Percentiles rank a stretch among this genome's conserved stretches.
phyloP scores from a whole-genome alignment of 306 rosid species.

The Medicago ruthenica region DNA sequence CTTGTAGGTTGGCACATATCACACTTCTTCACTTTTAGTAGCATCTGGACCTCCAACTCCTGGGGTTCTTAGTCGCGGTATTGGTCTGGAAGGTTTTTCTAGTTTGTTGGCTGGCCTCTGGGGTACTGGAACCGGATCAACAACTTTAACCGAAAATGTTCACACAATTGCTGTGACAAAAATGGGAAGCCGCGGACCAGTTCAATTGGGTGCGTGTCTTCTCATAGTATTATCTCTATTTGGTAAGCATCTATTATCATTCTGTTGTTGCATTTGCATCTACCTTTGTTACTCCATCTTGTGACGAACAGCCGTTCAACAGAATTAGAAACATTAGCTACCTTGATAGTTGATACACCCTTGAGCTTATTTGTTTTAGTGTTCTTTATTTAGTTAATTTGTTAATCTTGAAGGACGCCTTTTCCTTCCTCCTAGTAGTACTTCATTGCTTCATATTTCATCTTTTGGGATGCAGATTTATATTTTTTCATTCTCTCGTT shows the following conservation, averaged over 20 bases:
- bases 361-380: neutral
- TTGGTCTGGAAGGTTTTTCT: conserved; percentile 93
- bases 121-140: conserved; percentile 97
- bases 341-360: neutral
- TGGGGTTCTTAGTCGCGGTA: conserved; percentile 94
- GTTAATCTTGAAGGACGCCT: neutral
- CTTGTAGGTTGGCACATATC: conserved; percentile 91
- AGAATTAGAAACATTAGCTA: neutral
- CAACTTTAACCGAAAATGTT: conserved; percentile 92
- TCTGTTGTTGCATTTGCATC: conserved; percentile 44
- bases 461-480: conserved; percentile 4
- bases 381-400: neutral
- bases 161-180: conserved; percentile 98
- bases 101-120: conserved; percentile 97
- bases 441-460: neutral
- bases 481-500: neutral
- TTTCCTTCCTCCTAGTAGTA: neutral
- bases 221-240: conserved; percentile 84
- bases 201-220: conserved; percentile 83
- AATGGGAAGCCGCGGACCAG: conserved; percentile 99
- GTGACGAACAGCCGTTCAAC: conserved; percentile 14
- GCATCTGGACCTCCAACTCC: conserved; percentile 98
- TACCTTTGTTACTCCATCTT: conserved; percentile 14
- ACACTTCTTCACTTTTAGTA: conserved; percentile 91
- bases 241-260: conserved; percentile 59